Evolutionary conservation across 345 rosid genomes (phyloP).

Genomic region (Aegle marmelos): DNA sequence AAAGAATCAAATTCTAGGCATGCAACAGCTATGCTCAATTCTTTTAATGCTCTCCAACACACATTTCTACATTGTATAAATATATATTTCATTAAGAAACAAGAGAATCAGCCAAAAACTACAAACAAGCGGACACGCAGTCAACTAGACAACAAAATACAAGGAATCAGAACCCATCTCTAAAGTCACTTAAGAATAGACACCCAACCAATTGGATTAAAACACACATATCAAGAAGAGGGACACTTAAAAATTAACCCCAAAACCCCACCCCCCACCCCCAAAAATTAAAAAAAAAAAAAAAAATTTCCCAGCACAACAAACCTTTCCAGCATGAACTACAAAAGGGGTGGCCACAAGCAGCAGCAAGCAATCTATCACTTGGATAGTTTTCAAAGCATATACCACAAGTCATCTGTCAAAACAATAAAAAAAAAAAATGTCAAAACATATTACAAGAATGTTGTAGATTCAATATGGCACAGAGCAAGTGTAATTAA

Average conservation of each 20-base stretch:
- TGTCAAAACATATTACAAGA: slow-evolving; percentile 4
- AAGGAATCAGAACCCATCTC: neutral
- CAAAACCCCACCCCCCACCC: too few species aligned
- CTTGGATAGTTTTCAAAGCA: slow-evolving; percentile 57
- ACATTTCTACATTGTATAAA: neutral
- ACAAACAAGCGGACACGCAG: neutral
- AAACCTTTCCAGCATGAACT: slow-evolving; percentile 73
- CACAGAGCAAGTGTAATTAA: neutral
- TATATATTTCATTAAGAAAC: neutral
- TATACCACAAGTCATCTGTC: slow-evolving; percentile 71
- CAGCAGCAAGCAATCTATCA: slow-evolving; percentile 47
- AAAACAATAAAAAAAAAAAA: neutral
- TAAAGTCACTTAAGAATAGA: neutral
- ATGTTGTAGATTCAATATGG: neutral
- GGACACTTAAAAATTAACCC: too few species aligned
- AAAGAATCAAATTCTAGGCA: neutral
- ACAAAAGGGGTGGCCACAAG: slow-evolving; percentile 88
- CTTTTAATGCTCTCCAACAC: neutral
- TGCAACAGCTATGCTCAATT: neutral
- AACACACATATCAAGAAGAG: neutral
- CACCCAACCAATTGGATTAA: neutral
- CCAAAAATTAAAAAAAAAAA: too few species aligned
- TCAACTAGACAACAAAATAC: neutral
- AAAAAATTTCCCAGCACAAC: slow-evolving; percentile 3
- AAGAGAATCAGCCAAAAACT: neutral